Base-by-base conservation (phyloP, 2,329 filamentous ascomycete species). In the Cordyceps militaris region DNA sequence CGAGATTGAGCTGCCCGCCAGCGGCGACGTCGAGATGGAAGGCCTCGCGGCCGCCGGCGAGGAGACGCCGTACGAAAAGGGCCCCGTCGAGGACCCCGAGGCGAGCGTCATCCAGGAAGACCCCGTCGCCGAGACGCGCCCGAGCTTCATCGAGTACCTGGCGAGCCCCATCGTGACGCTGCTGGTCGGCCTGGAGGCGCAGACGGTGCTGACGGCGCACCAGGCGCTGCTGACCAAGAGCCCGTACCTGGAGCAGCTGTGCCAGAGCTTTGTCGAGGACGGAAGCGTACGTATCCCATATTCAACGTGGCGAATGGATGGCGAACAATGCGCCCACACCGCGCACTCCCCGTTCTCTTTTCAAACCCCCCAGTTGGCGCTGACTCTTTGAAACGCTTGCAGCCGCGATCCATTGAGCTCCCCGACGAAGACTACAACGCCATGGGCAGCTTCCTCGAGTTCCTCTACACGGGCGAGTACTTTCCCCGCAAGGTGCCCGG, bases 171-270 rank as follows among this genome's bases (percentile, higher is more conserved):
- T 90, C 11, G 82, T 91, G 32, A 83, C 84, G 16, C 72, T 91
- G 28, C 67, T 84, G n/a, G 77, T 91, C 21, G 87, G 87, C 13
- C 72, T 73, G 49, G 84, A 79, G 57, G 82, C 84, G 4, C 78
- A 82, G 65, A 84, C 83, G 10, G 77, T 84, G 32, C 79, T 97
- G 59, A 86, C 84, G 24, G 90, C 90, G 7, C 92, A 97, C 71
- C 87, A 96, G 73, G 85, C 78, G 3, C 79, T 97, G 26, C 78
- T 97, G 36, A 67, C 75, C 11, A 81, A 86, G 69, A 93, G 89
- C 44, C 89, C 91, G 0, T 91, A 81, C 71, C 90, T 97, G 67
- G 76, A 78, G 11, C 80, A 84, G 23, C 76, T 81, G 7, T 84
- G 86, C 67, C 76, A 79, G 11, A 72, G 79, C 51, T 88, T 91